A percentile compares a stretch with the other conserved stretches of the same genome.
phyloP scores from a whole-genome alignment of 345 rosid genomes.

The Hypericum perforatum region DNA sequence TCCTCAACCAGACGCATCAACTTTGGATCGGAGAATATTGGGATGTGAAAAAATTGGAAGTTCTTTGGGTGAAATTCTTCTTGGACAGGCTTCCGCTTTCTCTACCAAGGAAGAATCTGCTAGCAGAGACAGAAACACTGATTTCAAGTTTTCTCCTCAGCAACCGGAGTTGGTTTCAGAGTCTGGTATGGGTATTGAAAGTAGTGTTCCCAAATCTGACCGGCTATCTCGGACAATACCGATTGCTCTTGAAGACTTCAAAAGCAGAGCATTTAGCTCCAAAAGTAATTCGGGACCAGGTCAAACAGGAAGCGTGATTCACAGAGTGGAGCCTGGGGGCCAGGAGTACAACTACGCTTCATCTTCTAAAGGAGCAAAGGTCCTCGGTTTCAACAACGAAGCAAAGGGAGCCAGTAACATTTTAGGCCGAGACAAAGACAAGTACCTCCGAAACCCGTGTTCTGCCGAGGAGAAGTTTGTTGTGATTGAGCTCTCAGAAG shows the following conservation, averaged over 20 bases:
- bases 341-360: conserved; percentile 83
- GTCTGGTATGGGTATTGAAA: conserved; percentile 24
- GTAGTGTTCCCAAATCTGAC: conserved; percentile 27
- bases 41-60: no score
- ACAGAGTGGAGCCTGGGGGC: conserved; percentile 88
- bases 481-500: conserved; percentile 84
- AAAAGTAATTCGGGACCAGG: conserved; percentile 50
- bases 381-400: conserved; percentile 77
- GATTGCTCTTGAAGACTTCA: conserved; percentile 82
- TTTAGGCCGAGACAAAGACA: conserved; percentile 72
- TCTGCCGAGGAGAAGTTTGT: conserved; percentile 84
- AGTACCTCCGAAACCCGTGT: conserved; percentile 89
- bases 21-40: no score
- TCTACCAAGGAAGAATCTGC: neutral
- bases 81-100: no score
- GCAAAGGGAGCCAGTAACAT: conserved; percentile 82
- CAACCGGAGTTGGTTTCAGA: conserved; percentile 16
- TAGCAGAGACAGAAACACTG: conserved; percentile 19
- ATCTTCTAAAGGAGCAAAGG: conserved; percentile 84
- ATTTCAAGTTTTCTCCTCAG: conserved; percentile 12
- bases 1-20: no score
- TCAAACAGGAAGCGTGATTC: conserved; percentile 56
- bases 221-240: conserved; percentile 49
- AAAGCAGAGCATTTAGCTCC: conserved; percentile 61
- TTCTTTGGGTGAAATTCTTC: no score